Base-by-base conservation (phyloP, 2,329 filamentous ascomycete species). In the Fusarium tanahbumbuense region DNA sequence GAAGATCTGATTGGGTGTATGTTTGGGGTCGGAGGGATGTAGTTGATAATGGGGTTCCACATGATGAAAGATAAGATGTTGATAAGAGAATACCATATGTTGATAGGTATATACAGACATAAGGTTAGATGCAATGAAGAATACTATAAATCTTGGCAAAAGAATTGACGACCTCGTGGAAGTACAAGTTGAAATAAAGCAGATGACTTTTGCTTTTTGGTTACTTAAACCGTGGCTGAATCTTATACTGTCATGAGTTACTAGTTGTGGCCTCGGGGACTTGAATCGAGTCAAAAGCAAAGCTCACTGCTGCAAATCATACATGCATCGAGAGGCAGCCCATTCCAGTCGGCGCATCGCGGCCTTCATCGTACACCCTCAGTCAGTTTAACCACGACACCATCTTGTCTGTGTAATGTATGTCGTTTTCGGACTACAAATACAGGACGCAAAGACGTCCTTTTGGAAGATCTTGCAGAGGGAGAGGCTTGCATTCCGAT, bases 331-430 rank as follows among this genome's bases (percentile, higher is more conserved):
- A n/a, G 56, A 52, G 32, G 23, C 40, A 62, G 15, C 40, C 45
- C 8, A 6, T 47, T 13, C n/a, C n/a, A 22, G 25, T 5, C 8
- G 28, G 22, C 30, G 6, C 13, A 7, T 30, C 22, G 4, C 23
- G 9, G n/a, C n/a, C 20, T 40, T 32, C 22, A 12, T 23, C 18
- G 13, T 55, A 66, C 61, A 28, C 52, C 60, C 60, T 50, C 40
- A 20, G 53, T 52, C 34, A 15, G 7, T 27, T 16, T 64, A 59
- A 47, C 42, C 8, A 64, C 3, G 42, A 46, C 61, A 67, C 61
- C 61, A 44, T 34, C 61, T 46, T 16, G 8, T 7, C 23, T 12
- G 11, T 46, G 7, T n/a, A 4, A 20, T 32, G 13, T 22, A 40
- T 23, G 25, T 2, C n/a, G 28, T 13, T 10, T 18, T 3, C 3